Base-by-base conservation (phyloP, 306 rosid species). In the Vicia faba region DNA sequence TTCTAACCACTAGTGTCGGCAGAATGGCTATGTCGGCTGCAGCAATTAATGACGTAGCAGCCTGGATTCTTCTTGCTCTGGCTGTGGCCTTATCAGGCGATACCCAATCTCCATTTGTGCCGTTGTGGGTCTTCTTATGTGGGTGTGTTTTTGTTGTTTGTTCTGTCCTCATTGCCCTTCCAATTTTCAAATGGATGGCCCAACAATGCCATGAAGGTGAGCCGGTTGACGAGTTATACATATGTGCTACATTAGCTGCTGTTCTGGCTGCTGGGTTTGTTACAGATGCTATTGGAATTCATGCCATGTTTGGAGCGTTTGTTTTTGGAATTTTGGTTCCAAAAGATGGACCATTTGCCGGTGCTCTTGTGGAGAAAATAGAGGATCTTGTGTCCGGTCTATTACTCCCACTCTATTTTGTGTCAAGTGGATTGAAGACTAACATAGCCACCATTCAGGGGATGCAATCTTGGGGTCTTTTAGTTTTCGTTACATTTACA, bases 371-470 rank as follows among this genome's bases (percentile, higher is more conserved):
- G 71, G 97, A 86, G 69, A 88, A 91, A 82, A 78, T 86, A 50
- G 97, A 91, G 81, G 97, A 91, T 86, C 91, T 88, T 80, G 91
- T 91, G 16, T 86, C 97, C 4, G 87, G 95, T 79, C 81, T 91
- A 13, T 80, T 88, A 62, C 89, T 91, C 26, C 96, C 97, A 0
- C 75, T 91, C 60, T 91, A 83, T 80, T 91, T 88, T 59, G 95
- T 88, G 45, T 88, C 95, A 28, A 91, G 97, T 61, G 97, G 97
- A 79, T 75, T 89, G 82, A 89, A 91, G 86, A 91, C 96, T 35
- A 66, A 91, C 72, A 26, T 89, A 69, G 85, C 90, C 75, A 84
- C 96, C 59, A 91, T 91, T 75, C 72, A 75, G 39, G 96, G 97
- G 36, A 66, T 75, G 68, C 91, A 82, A 33, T 91, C 97, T 5